Percentiles rank a stretch among this genome's conserved stretches.
Conservation (phyloP, 78 protist genomes). For the Carpediemonas membranifera region DNA sequence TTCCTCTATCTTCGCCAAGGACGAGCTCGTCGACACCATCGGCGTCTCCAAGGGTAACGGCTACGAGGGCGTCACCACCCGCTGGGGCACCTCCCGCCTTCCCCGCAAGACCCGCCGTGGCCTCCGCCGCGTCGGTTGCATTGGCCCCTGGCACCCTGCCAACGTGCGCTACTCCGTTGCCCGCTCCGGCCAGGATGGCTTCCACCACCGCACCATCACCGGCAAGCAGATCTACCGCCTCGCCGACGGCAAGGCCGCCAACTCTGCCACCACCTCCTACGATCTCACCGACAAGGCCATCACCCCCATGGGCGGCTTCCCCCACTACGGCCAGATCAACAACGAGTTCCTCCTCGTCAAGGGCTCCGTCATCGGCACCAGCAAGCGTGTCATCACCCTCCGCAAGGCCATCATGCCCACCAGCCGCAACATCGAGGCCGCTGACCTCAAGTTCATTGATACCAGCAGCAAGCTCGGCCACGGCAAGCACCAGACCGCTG, state of each 20-base stretch:
- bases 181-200: slow-evolving; percentile 99
- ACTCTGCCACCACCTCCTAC: slow-evolving; percentile 87
- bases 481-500: slow-evolving; percentile 96
- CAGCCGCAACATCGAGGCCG: slow-evolving; percentile 60
- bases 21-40: slow-evolving; percentile 87
- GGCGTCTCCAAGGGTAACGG: slow-evolving; percentile 98
- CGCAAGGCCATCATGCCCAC: slow-evolving; percentile 77
- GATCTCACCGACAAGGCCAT: too few relatives aligned
- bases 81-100: slow-evolving; percentile 90
- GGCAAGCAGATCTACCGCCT: slow-evolving; percentile 99
- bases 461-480: slow-evolving; percentile 97
- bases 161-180: slow-evolving; percentile 89
- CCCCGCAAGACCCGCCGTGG: slow-evolving; percentile 99
- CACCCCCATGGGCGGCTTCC: too few relatives aligned
- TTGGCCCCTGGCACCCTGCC: slow-evolving; percentile 99
- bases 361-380: slow-evolving; percentile 78
- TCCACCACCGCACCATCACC: slow-evolving; percentile 92
- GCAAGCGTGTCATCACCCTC: slow-evolving; percentile 86
- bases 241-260: too few relatives aligned
- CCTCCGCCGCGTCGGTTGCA: slow-evolving; percentile 98
- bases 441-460: slow-evolving; percentile 97
- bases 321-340: slow-evolving; percentile 99
- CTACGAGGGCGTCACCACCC: slow-evolving; percentile 85
- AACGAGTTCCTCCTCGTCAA: slow-evolving; percentile 86
- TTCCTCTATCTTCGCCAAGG: slow-evolving; percentile 63